phyloP scores from a whole-genome alignment of 2,329 filamentous ascomycete genomes.

The Dactylonectria estremocensis region DNA sequence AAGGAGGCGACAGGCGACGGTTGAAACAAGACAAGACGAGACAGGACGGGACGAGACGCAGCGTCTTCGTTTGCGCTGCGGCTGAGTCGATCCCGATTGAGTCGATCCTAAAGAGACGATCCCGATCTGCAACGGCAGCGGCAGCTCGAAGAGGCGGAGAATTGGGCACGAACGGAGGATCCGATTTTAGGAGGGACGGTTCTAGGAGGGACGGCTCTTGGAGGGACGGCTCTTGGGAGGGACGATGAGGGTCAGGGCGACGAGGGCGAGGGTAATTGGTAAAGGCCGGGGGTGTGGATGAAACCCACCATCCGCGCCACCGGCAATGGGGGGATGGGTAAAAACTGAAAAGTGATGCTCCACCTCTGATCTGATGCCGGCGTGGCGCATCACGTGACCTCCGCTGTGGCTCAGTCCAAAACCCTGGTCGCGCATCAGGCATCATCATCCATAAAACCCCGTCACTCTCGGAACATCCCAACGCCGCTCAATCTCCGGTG shows the following conservation, averaged over 20 bases:
- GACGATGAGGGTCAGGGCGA: not conserved
- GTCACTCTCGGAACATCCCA: constrained; percentile 32
- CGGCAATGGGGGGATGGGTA: constrained; percentile 30
- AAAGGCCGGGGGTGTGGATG: constrained; percentile 17
- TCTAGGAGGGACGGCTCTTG: too few relatives aligned
- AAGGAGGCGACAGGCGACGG: constrained; percentile 3
- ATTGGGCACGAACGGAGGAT: too few relatives aligned
- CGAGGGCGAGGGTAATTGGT: constrained; percentile 13
- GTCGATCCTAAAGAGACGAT: not conserved
- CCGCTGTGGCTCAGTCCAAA: constrained; percentile 35
- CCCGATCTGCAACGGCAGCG: not conserved
- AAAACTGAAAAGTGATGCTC: constrained; percentile 50
- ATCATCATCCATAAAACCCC: constrained; percentile 36
- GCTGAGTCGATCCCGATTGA: not conserved
- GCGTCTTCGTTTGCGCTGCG: not conserved
- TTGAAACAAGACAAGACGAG: constrained; percentile 13
- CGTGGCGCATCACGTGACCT: constrained; percentile 40
- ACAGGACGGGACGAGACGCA: constrained; percentile 8
- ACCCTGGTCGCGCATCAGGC: constrained; percentile 43
- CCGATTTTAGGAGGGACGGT: too few relatives aligned
- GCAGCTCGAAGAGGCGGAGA: not conserved
- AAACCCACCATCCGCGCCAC: constrained; percentile 26
- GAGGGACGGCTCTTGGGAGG: not conserved
- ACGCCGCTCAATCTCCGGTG: constrained; percentile 22
- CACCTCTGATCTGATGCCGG: constrained; percentile 26